Conservation (phyloP, 2,329 filamentous ascomycete species). For the Phaeosphaeriaceae sp. region DNA sequence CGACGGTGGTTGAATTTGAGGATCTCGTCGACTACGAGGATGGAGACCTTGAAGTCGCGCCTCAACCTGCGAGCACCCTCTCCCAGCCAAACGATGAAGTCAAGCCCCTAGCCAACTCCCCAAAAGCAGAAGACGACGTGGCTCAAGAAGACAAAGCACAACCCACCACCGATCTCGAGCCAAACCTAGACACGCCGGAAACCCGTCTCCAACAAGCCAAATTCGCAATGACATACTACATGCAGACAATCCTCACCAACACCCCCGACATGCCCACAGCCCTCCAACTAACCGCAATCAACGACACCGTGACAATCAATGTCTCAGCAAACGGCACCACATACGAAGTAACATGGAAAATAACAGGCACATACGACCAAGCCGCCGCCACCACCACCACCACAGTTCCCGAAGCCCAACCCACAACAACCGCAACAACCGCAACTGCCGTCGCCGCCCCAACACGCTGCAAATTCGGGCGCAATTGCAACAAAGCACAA, state of each 20-base stretch:
- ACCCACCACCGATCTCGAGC: too few relatives aligned
- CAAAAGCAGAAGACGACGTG: neutral
- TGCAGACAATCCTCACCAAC: neutral
- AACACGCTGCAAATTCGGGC: slow-evolving; percentile 5
- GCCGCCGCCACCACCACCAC: neutral
- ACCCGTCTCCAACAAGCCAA: neutral
- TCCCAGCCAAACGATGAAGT: too few relatives aligned
- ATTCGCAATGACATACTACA: neutral
- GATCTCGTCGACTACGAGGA: slow-evolving; percentile 9
- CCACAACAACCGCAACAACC: neutral
- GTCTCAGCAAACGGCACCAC: neutral
- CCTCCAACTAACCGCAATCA: neutral
- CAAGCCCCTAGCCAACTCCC: neutral
- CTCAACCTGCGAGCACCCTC: too few relatives aligned
- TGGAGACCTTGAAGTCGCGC: neutral
- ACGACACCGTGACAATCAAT: neutral
- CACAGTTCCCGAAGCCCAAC: neutral
- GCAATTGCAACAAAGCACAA: slow-evolving; percentile 3
- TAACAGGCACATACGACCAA: neutral
- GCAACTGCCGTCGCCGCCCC: neutral
- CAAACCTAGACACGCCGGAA: neutral
- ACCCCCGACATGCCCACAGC: neutral
- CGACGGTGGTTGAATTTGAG: neutral
- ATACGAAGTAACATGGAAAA: slow-evolving; percentile 2
- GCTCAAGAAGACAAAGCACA: neutral